Percentiles rank a stretch among this genome's conserved stretches.
phyloP scores from a whole-genome alignment of 352 stramenopile genomes.

The Pythium aquatile region DNA sequence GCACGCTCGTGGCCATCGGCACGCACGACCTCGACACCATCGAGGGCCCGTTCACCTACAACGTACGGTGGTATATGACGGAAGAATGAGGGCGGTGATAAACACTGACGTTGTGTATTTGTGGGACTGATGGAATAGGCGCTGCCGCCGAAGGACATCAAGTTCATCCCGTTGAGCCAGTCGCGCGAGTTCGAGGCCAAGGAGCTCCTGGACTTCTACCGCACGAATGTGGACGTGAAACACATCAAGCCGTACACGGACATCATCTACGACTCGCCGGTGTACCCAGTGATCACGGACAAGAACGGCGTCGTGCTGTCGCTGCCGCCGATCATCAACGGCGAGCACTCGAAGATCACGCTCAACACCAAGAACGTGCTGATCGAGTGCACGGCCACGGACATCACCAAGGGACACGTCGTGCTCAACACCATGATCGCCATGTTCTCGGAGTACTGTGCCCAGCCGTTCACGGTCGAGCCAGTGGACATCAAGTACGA shows the following conservation, averaged over 20 bases:
- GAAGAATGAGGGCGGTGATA: not conserved
- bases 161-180: conserved; percentile 96
- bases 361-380: conserved; percentile 98
- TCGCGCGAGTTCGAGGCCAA: conserved; percentile 91
- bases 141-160: conserved; percentile 91
- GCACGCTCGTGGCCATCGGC: conserved; percentile 99
- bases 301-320: conserved; percentile 95
- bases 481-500: conserved; percentile 97
- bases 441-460: conserved; percentile 99
- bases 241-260: conserved; percentile 99
- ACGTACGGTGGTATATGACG: conserved; percentile 38
- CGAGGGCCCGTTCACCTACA: conserved; percentile 92
- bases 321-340: conserved; percentile 99
- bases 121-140: conserved; percentile 51
- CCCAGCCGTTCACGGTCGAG: conserved; percentile 95
- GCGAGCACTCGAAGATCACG: conserved; percentile 96
- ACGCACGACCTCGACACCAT: conserved; percentile 99
- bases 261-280: conserved; percentile 98
- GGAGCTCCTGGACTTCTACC: conserved; percentile 95
- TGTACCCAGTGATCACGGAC: conserved; percentile 98
- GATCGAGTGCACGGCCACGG: conserved; percentile 99
- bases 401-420: conserved; percentile 99
- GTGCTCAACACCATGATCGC: conserved; percentile 99
- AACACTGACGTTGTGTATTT: not conserved
- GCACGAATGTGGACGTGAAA: conserved; percentile 93